phyloP scores from a whole-genome alignment of 2,329 filamentous ascomycete genomes.

The Magnaporthiopsis poae region DNA sequence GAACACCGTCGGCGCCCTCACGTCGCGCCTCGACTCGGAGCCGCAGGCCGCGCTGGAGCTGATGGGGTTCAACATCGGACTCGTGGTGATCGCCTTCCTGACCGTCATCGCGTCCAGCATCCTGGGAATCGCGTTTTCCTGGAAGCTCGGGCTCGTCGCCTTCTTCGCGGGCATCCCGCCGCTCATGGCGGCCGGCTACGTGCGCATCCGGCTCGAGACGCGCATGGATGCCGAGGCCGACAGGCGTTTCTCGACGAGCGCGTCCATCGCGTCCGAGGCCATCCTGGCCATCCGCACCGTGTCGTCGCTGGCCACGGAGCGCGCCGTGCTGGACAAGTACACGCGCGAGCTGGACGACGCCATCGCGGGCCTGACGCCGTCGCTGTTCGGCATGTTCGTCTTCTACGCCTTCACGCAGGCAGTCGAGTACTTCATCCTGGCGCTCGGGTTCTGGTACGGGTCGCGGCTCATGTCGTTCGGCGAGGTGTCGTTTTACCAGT shows the following conservation, averaged over 20 bases:
- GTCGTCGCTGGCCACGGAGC: constrained; percentile 16
- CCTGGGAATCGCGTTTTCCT: constrained; percentile 33
- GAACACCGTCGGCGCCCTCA: constrained; percentile 29
- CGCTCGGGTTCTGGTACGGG: constrained; percentile 32
- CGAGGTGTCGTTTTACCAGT: constrained; percentile 31
- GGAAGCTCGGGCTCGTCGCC: constrained; percentile 40
- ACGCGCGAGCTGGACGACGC: constrained; percentile 24
- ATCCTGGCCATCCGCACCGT: constrained; percentile 17
- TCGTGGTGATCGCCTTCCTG: constrained; percentile 28
- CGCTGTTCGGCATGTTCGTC: constrained; percentile 23
- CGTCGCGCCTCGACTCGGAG: constrained; percentile 26
- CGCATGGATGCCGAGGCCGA: constrained; percentile 28
- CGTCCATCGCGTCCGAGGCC: constrained; percentile 32
- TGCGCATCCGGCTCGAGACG: constrained; percentile 31
- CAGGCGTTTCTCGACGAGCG: constrained; percentile 26
- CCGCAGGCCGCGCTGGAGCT: constrained; percentile 31
- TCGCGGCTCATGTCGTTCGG: constrained; percentile 26
- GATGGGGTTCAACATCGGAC: constrained; percentile 31
- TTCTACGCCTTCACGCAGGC: constrained; percentile 27
- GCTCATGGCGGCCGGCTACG: constrained; percentile 26
- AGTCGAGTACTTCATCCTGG: constrained; percentile 31
- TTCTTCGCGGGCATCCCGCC: constrained; percentile 32
- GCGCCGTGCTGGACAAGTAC: constrained; percentile 24
- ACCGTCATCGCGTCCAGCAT: constrained; percentile 29
- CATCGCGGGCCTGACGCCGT: constrained; percentile 15